Evolutionary conservation across 2,329 filamentous ascomycete species (phyloP).

Genomic region (Periconia digitata): DNA sequence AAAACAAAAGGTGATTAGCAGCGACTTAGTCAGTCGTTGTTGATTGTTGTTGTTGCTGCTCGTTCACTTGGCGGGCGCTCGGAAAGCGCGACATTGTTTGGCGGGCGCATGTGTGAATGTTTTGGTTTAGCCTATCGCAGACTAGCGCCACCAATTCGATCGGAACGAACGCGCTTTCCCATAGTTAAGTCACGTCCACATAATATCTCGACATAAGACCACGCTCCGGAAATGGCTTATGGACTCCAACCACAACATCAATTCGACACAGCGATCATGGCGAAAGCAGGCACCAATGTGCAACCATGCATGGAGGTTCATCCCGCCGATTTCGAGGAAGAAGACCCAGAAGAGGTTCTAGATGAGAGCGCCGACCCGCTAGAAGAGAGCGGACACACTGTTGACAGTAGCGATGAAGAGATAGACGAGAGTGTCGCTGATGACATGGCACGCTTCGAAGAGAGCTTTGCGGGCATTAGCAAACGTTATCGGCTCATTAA

Average conservation of each 20-base stretch:
- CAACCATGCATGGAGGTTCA: constrained; percentile 28
- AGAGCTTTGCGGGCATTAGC: constrained; percentile 80
- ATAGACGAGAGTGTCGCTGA: constrained; percentile 71
- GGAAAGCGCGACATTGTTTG: constrained; percentile 12
- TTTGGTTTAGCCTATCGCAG: constrained; percentile 22
- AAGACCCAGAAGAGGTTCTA: constrained; percentile 44
- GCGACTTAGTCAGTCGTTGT: constrained; percentile 6
- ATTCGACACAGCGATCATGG: constrained; percentile 23
- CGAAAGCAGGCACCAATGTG: constrained; percentile 31
- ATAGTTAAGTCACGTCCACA: constrained; percentile 3
- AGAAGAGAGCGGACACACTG: constrained; percentile 53
- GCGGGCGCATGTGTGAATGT: constrained; percentile 21
- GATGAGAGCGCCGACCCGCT: constrained; percentile 53
- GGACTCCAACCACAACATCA: constrained; percentile 4
- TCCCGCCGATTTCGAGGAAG: constrained; percentile 35
- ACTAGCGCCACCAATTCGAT: constrained; percentile 5
- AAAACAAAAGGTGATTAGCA: constrained; percentile 18
- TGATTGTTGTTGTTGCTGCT: constrained; percentile 6
- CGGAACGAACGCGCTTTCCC: constrained; percentile 2
- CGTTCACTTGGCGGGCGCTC: constrained; percentile 15
- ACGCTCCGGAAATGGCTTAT: constrained; percentile 2
- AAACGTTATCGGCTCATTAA: constrained; percentile 89
- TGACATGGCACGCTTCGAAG: constrained; percentile 84
- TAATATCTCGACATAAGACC: not conserved
- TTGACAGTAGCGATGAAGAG: constrained; percentile 55